Conservation (phyloP, 2,329 filamentous ascomycete genomes). For the Trichoderma sp. region DNA sequence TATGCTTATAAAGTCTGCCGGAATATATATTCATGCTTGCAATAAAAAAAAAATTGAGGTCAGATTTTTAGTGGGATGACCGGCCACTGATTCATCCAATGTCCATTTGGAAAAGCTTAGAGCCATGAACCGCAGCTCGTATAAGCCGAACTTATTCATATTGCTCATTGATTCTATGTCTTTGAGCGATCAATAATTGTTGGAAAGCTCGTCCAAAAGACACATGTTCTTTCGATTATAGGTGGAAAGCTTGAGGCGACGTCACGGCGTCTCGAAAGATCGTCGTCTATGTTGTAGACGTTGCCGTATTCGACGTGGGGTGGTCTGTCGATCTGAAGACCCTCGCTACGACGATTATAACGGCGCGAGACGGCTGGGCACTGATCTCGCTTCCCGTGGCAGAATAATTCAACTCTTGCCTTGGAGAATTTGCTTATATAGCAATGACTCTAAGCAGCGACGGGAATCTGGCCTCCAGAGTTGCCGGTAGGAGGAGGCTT, state of each 20-base stretch:
- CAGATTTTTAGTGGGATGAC: neutral
- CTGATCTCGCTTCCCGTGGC: neutral
- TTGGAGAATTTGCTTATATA: neutral
- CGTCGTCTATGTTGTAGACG: neutral
- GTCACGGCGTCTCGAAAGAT: neutral
- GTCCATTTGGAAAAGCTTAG: neutral
- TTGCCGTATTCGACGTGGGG: neutral
- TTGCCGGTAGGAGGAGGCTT: constrained; percentile 40
- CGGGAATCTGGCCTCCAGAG: constrained; percentile 40
- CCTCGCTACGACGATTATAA: neutral
- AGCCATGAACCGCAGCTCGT: neutral
- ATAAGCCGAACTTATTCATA: neutral
- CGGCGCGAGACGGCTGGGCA: neutral
- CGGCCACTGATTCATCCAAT: neutral
- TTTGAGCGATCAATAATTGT: neutral
- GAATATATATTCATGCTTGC: neutral
- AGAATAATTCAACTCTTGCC: neutral
- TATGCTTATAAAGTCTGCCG: neutral
- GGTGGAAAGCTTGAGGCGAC: neutral
- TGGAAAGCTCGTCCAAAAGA: too few relatives aligned
- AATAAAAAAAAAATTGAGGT: neutral
- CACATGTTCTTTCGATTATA: neutral
- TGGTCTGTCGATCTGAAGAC: neutral
- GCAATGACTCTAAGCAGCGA: constrained; percentile 43
- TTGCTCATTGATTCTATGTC: neutral